Conservation (phyloP, 1,139 yeast genomes). For the Kazachstania sp. region DNA sequence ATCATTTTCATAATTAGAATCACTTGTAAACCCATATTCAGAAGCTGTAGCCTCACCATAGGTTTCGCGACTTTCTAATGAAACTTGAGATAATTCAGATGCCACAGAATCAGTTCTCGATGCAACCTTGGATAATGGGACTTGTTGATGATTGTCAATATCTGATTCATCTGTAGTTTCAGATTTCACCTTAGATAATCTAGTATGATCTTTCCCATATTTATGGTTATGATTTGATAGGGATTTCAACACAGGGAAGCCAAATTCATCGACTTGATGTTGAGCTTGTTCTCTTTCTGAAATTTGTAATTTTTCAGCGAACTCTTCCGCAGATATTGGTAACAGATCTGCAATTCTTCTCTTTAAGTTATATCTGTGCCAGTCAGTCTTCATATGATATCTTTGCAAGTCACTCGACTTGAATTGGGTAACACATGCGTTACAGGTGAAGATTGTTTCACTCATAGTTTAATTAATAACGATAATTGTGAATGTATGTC, state of each 20-base stretch:
- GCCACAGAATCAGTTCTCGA: constrained; percentile 50
- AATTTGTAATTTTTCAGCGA: constrained; percentile 60
- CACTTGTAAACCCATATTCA: constrained; percentile 39
- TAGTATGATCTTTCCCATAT: not conserved
- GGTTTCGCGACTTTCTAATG: constrained; percentile 37
- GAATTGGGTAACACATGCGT: constrained; percentile 73
- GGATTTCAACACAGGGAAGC: constrained; percentile 38
- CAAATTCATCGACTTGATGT: constrained; percentile 55
- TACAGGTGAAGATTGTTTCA: constrained; percentile 51
- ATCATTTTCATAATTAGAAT: constrained; percentile 37
- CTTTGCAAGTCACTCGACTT: constrained; percentile 74
- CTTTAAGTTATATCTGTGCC: constrained; percentile 90
- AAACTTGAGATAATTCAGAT: constrained; percentile 54
- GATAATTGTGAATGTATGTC: no score
- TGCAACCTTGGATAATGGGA: constrained; percentile 9
- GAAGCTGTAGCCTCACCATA: constrained; percentile 44
- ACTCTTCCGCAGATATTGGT: constrained; percentile 69
- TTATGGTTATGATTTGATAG: not conserved
- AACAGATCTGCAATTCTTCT: constrained; percentile 82
- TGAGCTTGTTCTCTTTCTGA: constrained; percentile 35
- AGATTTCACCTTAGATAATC: not conserved
- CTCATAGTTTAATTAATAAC: constrained; percentile 4
- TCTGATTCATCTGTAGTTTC: constrained; percentile 1
- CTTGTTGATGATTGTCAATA: constrained; percentile 2
- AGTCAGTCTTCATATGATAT: constrained; percentile 87